phyloP scores from a whole-genome alignment of 768 basidiomycete species.

The Lactarius evosmus region DNA sequence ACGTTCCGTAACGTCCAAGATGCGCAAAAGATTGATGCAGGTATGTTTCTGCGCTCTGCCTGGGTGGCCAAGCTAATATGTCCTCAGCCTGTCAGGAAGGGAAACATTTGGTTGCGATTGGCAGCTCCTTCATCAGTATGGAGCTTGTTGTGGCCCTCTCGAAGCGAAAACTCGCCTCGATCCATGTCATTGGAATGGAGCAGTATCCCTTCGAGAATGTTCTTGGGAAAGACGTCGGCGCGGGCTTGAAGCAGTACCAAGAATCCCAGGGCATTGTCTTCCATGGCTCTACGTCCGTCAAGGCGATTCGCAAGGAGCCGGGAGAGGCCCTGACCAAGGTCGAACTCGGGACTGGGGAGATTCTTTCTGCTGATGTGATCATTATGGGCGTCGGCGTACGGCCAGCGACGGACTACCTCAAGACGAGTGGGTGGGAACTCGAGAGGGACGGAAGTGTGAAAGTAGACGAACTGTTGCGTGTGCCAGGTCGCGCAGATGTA shows the following conservation, averaged over 20 bases:
- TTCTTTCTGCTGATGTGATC: constrained; percentile 70
- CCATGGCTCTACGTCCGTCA: constrained; percentile 68
- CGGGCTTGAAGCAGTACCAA: constrained; percentile 73
- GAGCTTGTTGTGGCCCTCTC: constrained; percentile 77
- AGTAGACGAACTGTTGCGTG: constrained; percentile 71
- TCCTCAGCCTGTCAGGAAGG: constrained; percentile 61
- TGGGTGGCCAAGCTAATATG: not conserved
- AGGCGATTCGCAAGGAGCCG: constrained; percentile 55
- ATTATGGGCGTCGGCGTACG: constrained; percentile 85
- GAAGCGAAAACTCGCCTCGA: constrained; percentile 72
- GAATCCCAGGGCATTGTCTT: constrained; percentile 83
- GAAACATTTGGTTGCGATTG: constrained; percentile 76
- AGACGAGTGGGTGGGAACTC: constrained; percentile 61
- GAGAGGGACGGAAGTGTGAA: constrained; percentile 75
- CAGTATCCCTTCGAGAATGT: constrained; percentile 77
- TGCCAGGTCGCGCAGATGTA: constrained; percentile 50
- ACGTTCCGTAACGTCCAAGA: constrained; percentile 71
- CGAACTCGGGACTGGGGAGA: constrained; percentile 36
- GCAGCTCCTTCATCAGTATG: constrained; percentile 91
- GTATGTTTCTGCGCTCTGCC: constrained; percentile 37
- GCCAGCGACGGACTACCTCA: constrained; percentile 78
- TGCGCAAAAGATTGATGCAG: constrained; percentile 66
- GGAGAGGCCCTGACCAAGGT: constrained; percentile 53
- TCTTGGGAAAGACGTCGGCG: constrained; percentile 77
- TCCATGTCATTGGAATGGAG: constrained; percentile 83